Evolutionary conservation across 2,329 filamentous ascomycete species (phyloP).

Genomic region (Paraphaeosphaeria sporulosa): DNA sequence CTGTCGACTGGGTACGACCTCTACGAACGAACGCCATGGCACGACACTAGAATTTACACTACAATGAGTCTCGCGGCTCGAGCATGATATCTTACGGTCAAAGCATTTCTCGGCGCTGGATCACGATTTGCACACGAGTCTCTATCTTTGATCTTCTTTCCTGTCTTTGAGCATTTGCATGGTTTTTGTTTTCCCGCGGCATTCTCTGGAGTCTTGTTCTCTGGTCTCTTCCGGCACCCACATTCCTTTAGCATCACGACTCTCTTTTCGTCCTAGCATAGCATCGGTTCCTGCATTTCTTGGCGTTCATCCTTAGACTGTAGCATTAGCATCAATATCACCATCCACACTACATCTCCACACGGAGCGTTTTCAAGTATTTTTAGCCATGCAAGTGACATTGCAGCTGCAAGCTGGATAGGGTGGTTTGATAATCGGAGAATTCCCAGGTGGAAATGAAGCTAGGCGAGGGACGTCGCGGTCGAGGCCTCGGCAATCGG

Average conservation of each 20-base stretch:
- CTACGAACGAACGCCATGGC: constrained; percentile 3
- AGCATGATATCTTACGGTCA: constrained; percentile 6
- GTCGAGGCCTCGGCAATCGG: neutral
- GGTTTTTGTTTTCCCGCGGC: neutral
- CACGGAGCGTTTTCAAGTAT: neutral
- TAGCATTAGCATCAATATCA: constrained; percentile 5
- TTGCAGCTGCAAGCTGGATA: neutral
- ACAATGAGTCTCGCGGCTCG: constrained; percentile 6
- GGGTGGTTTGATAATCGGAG: neutral
- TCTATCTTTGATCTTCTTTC: constrained; percentile 3
- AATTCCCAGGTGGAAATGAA: neutral
- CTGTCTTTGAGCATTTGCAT: constrained; percentile 3
- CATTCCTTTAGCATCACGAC: constrained; percentile 7
- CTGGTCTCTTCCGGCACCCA: neutral
- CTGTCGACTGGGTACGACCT: constrained; percentile 2
- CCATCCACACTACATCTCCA: constrained; percentile 1
- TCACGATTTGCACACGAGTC: constrained; percentile 18
- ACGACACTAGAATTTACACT: constrained; percentile 5
- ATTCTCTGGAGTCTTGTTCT: constrained; percentile 9
- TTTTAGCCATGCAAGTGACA: constrained; percentile 9
- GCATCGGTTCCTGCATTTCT: constrained; percentile 2
- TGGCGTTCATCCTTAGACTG: constrained; percentile 4
- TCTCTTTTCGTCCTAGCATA: neutral
- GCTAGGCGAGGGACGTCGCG: neutral
- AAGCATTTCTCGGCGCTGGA: constrained; percentile 17